phyloP scores from a whole-genome alignment of 2,329 filamentous ascomycete genomes.

The Clonostachys byssicola region DNA sequence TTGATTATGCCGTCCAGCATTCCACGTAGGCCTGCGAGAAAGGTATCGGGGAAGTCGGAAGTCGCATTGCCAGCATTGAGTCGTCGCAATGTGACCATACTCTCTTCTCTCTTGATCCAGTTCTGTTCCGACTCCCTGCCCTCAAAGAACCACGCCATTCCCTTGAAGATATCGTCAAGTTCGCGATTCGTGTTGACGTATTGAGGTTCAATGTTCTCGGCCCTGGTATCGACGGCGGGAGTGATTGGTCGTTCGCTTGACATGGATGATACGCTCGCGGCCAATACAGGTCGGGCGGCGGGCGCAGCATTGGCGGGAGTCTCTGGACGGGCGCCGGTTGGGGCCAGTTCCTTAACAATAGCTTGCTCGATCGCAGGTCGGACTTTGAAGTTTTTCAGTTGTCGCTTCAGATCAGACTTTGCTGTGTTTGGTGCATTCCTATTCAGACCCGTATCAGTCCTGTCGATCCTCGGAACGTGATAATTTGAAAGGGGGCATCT shows the following conservation, averaged over 20 bases:
- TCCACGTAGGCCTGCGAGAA: slow-evolving; percentile 65
- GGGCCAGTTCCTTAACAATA: slow-evolving; percentile 68
- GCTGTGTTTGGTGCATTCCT: slow-evolving; percentile 73
- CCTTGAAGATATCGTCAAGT: slow-evolving; percentile 80
- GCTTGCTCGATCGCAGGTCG: slow-evolving; percentile 80
- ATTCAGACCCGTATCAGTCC: slow-evolving; percentile 2
- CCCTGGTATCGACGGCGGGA: slow-evolving; percentile 58
- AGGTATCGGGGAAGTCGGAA: slow-evolving; percentile 68
- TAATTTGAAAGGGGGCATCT: slow-evolving; percentile 10
- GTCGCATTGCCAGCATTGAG: slow-evolving; percentile 82
- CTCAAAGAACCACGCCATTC: slow-evolving; percentile 80
- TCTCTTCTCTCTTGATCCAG: slow-evolving; percentile 84
- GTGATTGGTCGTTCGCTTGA: slow-evolving; percentile 51
- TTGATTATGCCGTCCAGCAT: slow-evolving; percentile 88
- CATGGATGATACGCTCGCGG: slow-evolving; percentile 44
- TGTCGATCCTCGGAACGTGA: background rate
- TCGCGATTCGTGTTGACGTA: slow-evolving; percentile 83
- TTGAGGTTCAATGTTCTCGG: slow-evolving; percentile 71
- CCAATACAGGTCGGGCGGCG: slow-evolving; percentile 36
- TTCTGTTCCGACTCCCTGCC: slow-evolving; percentile 88
- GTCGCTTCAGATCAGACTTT: slow-evolving; percentile 84
- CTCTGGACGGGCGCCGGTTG: slow-evolving; percentile 29
- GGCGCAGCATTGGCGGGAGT: slow-evolving; percentile 33
- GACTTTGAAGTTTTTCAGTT: slow-evolving; percentile 80
- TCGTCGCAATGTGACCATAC: slow-evolving; percentile 68